Conservation (phyloP, 2,329 filamentous ascomycete species). For the Trichocomaceae sp. region DNA sequence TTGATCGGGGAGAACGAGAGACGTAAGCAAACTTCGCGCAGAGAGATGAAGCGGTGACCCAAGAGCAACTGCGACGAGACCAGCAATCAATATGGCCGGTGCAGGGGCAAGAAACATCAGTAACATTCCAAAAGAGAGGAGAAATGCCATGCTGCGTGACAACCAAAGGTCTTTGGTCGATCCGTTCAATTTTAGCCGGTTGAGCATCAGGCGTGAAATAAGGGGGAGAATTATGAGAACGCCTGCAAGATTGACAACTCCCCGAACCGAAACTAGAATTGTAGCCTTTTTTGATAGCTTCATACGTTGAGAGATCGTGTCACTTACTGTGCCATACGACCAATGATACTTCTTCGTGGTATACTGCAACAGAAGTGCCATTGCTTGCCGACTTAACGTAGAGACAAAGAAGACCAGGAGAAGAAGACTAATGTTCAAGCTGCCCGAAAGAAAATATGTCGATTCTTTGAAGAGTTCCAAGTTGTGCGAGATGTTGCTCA, state of each 20-base stretch:
- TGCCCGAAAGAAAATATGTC: neutral
- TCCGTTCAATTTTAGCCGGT: neutral
- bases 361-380: constrained; percentile 4
- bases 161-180: constrained; percentile 7
- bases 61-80: neutral
- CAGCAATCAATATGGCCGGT: neutral
- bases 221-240: constrained; percentile 6
- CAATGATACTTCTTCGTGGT: constrained; percentile 6
- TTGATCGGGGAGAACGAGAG: constrained; percentile 1
- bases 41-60: constrained; percentile 1
- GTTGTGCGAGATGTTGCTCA: neutral
- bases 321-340: constrained; percentile 1
- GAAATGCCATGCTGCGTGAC: constrained; percentile 1
- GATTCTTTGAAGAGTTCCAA: neutral
- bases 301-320: neutral
- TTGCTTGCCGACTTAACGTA: constrained; percentile 3
- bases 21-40: constrained; percentile 1
- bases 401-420: constrained; percentile 2
- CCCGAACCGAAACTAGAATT: neutral
- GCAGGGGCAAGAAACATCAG: neutral
- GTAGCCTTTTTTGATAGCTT: neutral
- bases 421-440: constrained; percentile 2
- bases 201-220: neutral
- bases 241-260: constrained; percentile 2
- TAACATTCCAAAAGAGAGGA: constrained; percentile 1